phyloP scores from a whole-genome alignment of 805 yeast genomes.

The Nakazawaea sp. region DNA sequence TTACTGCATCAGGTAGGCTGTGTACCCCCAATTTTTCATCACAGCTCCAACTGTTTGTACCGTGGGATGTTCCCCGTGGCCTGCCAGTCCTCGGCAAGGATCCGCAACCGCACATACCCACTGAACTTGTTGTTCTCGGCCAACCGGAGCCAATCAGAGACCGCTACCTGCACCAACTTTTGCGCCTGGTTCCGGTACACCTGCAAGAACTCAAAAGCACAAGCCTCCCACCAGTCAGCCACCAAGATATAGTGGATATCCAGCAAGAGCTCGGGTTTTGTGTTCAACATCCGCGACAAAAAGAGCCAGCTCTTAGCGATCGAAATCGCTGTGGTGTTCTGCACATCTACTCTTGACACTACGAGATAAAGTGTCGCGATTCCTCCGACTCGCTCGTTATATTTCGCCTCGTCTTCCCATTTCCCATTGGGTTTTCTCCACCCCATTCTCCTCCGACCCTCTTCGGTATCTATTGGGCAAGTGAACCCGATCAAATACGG shows the following conservation, averaged over 20 bases:
- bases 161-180: slow-evolving; percentile 48
- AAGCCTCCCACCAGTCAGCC: slow-evolving; percentile 90
- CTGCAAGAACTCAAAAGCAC: slow-evolving; percentile 46
- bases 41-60: background rate
- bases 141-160: slow-evolving; percentile 44
- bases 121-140: slow-evolving; percentile 51
- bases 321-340: slow-evolving; percentile 40
- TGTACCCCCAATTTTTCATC: too few species aligned
- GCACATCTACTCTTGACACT: slow-evolving; percentile 43
- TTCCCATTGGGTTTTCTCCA: slow-evolving; percentile 51
- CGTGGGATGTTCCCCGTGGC: background rate
- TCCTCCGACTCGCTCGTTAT: slow-evolving; percentile 84
- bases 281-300: slow-evolving; percentile 65
- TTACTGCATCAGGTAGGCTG: too few species aligned
- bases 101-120: slow-evolving; percentile 70
- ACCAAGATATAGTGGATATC: slow-evolving; percentile 68
- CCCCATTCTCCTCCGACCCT: slow-evolving; percentile 82
- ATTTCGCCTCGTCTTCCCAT: slow-evolving; percentile 57
- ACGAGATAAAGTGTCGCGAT: slow-evolving; percentile 76
- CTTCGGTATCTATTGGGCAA: slow-evolving; percentile 69
- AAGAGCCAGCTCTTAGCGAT: slow-evolving; percentile 58
- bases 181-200: slow-evolving; percentile 64
- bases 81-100: slow-evolving; percentile 78
- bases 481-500: slow-evolving; percentile 82
- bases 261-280: slow-evolving; percentile 38